These are phyloP conservation scores for Trebouxiophyceae sp. DNA, from an alignment of 163 green algal genomes.

Conservation along the genomic window DNA sequence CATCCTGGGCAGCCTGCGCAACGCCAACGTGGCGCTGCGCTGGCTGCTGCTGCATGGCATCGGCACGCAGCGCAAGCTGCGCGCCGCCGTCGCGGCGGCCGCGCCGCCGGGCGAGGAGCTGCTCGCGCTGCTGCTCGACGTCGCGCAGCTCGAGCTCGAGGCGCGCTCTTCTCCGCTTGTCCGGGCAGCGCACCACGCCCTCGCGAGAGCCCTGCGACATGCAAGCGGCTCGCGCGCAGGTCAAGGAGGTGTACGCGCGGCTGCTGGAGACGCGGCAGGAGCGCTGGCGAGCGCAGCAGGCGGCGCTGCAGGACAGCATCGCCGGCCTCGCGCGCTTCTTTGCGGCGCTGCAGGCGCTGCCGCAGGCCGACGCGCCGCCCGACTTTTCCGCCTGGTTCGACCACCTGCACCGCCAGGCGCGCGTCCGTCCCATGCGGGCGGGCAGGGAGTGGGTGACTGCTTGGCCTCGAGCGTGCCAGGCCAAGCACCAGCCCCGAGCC, in stretches of 20 bases:
- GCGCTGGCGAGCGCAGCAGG: constrained; percentile 7
- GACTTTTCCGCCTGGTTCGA: constrained; percentile 16
- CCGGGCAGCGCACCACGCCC: background rate
- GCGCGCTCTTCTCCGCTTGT: constrained; percentile 6
- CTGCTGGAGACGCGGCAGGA: constrained; percentile 11
- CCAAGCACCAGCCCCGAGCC: background rate
- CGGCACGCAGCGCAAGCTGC: constrained; percentile 6
- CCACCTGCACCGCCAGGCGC: constrained; percentile 9
- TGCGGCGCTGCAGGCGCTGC: constrained; percentile 1
- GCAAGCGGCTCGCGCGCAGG: constrained; percentile 3
- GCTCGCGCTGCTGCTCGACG: constrained; percentile 13
- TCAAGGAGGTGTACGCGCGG: constrained; percentile 4
- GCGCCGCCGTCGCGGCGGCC: background rate
- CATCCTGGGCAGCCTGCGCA: constrained; percentile 13
- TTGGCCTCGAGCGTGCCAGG: too few species aligned
- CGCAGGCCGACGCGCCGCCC: background rate
- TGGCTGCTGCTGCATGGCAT: constrained; percentile 19
- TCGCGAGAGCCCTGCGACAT: background rate
- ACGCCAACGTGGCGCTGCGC: constrained; percentile 6
- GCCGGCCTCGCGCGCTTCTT: constrained; percentile 15
- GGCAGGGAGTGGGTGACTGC: too few species aligned
- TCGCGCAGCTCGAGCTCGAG: constrained; percentile 14
- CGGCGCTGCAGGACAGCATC: background rate
- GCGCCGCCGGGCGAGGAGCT: background rate
- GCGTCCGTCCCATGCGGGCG: too few species aligned